A percentile compares a stretch with the other conserved stretches of the same genome.
Evolutionary conservation across 2,329 filamentous ascomycete species (phyloP).

Genomic region (Trichoderma afroharzianum): DNA sequence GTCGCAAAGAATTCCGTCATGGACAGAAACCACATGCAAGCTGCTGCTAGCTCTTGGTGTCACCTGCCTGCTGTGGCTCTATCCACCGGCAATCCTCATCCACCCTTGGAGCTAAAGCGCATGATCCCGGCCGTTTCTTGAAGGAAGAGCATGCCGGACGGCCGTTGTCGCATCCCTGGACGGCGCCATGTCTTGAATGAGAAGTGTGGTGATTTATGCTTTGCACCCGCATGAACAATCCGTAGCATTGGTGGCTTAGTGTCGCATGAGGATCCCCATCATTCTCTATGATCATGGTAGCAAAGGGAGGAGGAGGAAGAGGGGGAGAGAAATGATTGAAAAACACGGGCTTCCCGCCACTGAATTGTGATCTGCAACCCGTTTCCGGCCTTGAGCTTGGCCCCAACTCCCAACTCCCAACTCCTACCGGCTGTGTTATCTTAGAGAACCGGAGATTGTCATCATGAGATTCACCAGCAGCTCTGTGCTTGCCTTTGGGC

Average conservation of each 20-base stretch:
- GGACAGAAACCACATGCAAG: not conserved
- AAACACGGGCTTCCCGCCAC: not conserved
- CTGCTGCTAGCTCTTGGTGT: conserved; percentile 2
- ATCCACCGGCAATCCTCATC: conserved; percentile 4
- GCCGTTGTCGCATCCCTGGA: not conserved
- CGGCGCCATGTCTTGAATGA: conserved; percentile 16
- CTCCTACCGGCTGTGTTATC: not conserved
- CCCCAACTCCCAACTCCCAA: not conserved
- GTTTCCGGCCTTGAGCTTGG: not conserved
- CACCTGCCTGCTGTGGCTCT: conserved; percentile 19
- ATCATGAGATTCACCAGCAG: conserved; percentile 3
- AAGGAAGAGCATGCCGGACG: not conserved
- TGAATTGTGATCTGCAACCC: not conserved
- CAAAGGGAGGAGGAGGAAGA: not conserved
- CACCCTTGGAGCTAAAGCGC: not conserved
- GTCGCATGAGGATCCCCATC: not conserved
- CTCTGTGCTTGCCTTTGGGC: conserved; percentile 11
- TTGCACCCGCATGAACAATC: not conserved
- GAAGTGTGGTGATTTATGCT: not conserved
- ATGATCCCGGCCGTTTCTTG: not conserved
- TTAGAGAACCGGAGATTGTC: not conserved
- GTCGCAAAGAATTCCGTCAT: conserved; percentile 8
- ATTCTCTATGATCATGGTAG: not conserved
- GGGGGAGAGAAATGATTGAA: conserved; percentile 9
- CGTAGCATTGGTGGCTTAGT: not conserved